Conservation (phyloP, 768 basidiomycete genomes). For the Phlebiopsis gigantea region DNA sequence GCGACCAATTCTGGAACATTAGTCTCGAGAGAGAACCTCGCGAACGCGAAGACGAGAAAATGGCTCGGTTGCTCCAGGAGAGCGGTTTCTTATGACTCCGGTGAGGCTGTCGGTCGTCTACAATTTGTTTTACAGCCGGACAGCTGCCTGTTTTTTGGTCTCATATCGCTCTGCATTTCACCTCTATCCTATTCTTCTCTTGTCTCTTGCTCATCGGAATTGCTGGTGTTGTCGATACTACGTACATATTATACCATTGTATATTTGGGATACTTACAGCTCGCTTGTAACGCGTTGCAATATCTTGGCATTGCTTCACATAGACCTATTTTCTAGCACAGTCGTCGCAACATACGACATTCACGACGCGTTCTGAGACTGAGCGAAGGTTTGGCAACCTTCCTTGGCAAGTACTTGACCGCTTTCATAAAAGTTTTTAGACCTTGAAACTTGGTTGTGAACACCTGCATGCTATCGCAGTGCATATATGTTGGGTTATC, state of each 20-base stretch:
- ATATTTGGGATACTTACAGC: conserved; percentile 6
- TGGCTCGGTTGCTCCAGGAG: conserved; percentile 85
- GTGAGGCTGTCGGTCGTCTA: background rate
- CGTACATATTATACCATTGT: conserved; percentile 6
- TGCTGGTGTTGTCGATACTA: background rate
- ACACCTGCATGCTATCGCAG: no score
- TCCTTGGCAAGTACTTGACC: no score
- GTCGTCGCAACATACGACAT: no score
- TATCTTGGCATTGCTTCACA: no score
- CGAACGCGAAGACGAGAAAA: conserved; percentile 95
- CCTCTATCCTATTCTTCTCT: background rate
- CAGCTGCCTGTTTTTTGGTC: background rate
- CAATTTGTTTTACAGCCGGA: background rate
- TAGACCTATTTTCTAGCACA: background rate
- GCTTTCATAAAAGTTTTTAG: no score
- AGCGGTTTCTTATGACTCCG: conserved; percentile 67
- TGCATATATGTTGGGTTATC: no score
- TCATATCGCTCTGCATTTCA: background rate
- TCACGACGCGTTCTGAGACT: no score
- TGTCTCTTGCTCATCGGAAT: background rate
- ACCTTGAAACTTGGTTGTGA: no score
- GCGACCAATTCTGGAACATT: conserved; percentile 78
- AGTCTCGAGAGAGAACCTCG: conserved; percentile 88
- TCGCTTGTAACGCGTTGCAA: background rate
- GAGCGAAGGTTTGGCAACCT: no score